Conservation (phyloP, 2,329 filamentous ascomycete genomes). For the Nothophoma quercina region DNA sequence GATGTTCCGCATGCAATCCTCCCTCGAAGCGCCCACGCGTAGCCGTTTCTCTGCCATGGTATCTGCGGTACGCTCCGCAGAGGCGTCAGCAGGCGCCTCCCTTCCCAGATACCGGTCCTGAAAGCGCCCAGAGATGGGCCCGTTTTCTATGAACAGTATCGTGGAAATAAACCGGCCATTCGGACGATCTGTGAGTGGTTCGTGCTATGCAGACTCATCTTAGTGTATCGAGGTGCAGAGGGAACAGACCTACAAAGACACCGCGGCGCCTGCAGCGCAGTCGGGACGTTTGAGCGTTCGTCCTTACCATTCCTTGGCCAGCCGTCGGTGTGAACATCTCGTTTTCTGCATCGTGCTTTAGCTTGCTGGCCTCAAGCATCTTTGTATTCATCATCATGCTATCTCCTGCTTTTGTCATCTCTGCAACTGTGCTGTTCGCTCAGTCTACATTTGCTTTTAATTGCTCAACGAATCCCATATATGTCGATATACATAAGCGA, state of each 20-base stretch:
- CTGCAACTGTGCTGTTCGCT: conserved; percentile 46
- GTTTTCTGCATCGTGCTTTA: conserved; percentile 11
- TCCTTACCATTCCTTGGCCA: conserved; percentile 24
- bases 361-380: conserved; percentile 43
- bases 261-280: conserved; percentile 31
- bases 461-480: conserved; percentile 51
- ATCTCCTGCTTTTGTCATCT: conserved; percentile 35
- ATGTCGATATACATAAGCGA: conserved; percentile 55
- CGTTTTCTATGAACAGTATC: conserved; percentile 28
- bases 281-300: conserved; percentile 31
- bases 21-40: conserved; percentile 40
- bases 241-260: conserved; percentile 45
- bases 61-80: conserved; percentile 21
- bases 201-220: conserved; percentile 29
- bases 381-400: conserved; percentile 35
- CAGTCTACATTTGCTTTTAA: conserved; percentile 49
- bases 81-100: conserved; percentile 44
- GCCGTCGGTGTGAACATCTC: conserved; percentile 4
- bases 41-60: conserved; percentile 25
- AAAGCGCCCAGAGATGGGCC: conserved; percentile 29
- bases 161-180: conserved; percentile 24
- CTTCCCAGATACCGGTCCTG: conserved; percentile 33
- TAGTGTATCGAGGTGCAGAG: conserved; percentile 30
- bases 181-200: conserved; percentile 41
- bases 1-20: conserved; percentile 30